These are phyloP conservation scores for Emericellopsis atlantica DNA, from an alignment of 2,329 filamentous ascomycete genomes.

Conservation along the genomic window DNA sequence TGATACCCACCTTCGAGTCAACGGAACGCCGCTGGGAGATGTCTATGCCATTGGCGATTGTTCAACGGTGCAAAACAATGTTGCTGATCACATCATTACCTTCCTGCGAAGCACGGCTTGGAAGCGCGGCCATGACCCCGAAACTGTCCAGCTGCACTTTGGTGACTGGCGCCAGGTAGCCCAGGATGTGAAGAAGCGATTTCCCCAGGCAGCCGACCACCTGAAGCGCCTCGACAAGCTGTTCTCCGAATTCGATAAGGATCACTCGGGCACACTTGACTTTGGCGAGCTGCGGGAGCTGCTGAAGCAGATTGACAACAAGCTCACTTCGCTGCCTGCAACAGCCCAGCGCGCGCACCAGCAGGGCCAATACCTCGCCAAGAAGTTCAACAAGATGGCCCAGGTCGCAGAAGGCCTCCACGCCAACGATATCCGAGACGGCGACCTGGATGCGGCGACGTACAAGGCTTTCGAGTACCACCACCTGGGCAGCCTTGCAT, in stretches of 20 bases:
- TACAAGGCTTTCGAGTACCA: constrained; percentile 93
- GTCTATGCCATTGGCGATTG: constrained; percentile 97
- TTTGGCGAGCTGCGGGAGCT: constrained; percentile 86
- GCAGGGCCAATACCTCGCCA: constrained; percentile 83
- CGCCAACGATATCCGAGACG: constrained; percentile 73
- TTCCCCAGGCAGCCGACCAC: constrained; percentile 82
- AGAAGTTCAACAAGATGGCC: constrained; percentile 88
- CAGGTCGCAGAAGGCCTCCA: constrained; percentile 61
- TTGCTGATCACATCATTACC: constrained; percentile 78
- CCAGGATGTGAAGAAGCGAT: constrained; percentile 70
- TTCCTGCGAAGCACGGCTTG: constrained; percentile 85
- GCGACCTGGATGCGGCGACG: constrained; percentile 80
- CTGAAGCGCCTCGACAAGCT: constrained; percentile 82
- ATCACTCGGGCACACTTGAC: constrained; percentile 85
- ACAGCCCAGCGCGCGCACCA: constrained; percentile 95
- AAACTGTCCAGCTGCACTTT: constrained; percentile 78
- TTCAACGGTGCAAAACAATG: constrained; percentile 92
- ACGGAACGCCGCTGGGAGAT: constrained; percentile 80
- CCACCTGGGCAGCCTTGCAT: constrained; percentile 84
- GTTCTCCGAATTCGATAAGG: constrained; percentile 84
- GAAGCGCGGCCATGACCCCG: constrained; percentile 82
- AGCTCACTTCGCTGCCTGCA: constrained; percentile 86
- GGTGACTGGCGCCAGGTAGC: constrained; percentile 81
- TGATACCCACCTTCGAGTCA: constrained; percentile 80
- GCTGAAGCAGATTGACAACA: constrained; percentile 82